Percentiles rank a stretch among this genome's conserved stretches.
Evolutionary conservation across 305 asterid genomes (phyloP).

Genomic region (Rubia tinctorum): DNA sequence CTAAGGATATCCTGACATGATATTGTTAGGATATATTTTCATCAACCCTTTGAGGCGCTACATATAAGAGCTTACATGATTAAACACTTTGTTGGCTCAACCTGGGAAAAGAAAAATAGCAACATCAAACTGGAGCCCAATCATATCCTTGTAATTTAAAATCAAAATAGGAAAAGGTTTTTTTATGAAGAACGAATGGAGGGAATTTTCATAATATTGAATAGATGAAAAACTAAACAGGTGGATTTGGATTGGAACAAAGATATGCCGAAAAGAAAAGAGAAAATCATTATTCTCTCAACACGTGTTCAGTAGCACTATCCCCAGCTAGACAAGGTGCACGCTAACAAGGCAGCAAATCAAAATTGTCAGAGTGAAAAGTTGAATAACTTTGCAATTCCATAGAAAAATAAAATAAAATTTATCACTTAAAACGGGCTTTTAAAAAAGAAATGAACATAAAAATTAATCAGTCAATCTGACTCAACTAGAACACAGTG

Average conservation of each 20-base stretch:
- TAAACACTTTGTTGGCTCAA: too few species aligned
- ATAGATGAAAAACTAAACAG: constrained; percentile 7
- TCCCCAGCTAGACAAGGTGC: too few species aligned
- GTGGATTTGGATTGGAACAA: constrained; percentile 15
- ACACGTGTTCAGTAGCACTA: not conserved
- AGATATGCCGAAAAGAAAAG: constrained; percentile 11
- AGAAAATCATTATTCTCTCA: constrained; percentile 17
- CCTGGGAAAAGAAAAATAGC: too few species aligned
- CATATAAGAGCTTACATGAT: too few species aligned
- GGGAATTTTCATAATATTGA: not conserved
- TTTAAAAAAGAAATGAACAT: not conserved
- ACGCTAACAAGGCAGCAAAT: constrained; percentile 1
- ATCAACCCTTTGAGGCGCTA: too few species aligned
- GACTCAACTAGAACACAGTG: not conserved
- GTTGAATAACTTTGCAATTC: not conserved
- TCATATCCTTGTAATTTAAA: too few species aligned
- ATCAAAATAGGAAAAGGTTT: too few species aligned
- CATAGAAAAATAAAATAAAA: not conserved
- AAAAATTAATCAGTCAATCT: not conserved
- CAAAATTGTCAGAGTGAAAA: not conserved
- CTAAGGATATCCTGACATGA: too few species aligned
- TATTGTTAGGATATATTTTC: too few species aligned
- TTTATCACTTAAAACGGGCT: not conserved
- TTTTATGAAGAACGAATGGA: too few species aligned
- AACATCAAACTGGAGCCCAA: too few species aligned